Conservation (phyloP, 1,284 basidiomycete species). For the Ceratobasidium sp. region DNA sequence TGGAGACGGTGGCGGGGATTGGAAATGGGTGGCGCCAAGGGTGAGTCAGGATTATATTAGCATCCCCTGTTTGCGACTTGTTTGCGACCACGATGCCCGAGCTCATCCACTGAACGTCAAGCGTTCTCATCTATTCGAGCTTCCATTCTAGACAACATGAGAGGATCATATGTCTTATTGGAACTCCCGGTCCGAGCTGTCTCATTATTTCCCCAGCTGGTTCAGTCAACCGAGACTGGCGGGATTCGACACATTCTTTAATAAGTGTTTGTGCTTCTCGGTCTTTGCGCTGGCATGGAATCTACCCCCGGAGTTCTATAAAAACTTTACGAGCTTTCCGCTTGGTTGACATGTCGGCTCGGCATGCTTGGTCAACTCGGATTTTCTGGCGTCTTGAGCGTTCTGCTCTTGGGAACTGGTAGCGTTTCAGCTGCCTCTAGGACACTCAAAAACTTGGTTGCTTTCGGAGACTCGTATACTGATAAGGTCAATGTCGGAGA, state of each 20-base stretch:
- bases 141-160: not conserved
- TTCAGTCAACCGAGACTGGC: not conserved
- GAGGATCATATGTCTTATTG: not conserved
- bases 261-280: slow-evolving; percentile 17
- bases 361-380: slow-evolving; percentile 1
- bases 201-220: not conserved
- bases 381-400: not conserved
- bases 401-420: not conserved
- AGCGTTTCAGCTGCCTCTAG: not conserved
- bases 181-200: not conserved
- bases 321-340: not conserved
- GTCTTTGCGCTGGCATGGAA: slow-evolving; percentile 1
- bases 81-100: no score
- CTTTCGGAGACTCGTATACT: slow-evolving; percentile 54
- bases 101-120: not conserved
- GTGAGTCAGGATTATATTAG: no score
- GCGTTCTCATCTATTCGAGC: no score
- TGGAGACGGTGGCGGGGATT: no score
- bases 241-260: not conserved
- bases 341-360: not conserved
- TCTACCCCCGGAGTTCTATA: slow-evolving; percentile 3
- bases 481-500: slow-evolving; percentile 48
- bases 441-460: slow-evolving; percentile 28
- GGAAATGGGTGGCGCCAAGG: no score
- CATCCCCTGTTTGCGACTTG: no score